Evolutionary conservation across 2,329 filamentous ascomycete species (phyloP).

Genomic region (Phaeophleospora eucalypticola): DNA sequence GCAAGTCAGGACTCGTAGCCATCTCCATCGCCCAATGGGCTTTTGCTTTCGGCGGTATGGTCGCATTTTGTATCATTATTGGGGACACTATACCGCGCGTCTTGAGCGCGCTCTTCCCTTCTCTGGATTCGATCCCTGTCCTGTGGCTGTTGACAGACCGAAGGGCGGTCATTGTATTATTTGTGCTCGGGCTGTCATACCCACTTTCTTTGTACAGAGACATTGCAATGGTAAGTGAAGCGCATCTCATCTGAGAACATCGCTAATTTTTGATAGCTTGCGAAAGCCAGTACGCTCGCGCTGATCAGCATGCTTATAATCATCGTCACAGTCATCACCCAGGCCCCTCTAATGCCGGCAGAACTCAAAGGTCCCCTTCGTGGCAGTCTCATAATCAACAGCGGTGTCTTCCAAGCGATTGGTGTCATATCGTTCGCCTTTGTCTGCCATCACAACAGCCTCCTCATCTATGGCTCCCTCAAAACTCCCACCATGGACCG

Average conservation of each 20-base stretch:
- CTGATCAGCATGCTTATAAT: conserved; percentile 92
- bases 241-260: conserved; percentile 5
- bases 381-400: conserved; percentile 70
- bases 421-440: conserved; percentile 95
- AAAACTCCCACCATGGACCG: conserved; percentile 92
- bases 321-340: conserved; percentile 78
- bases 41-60: conserved; percentile 98
- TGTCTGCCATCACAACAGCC: conserved; percentile 86
- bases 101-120: conserved; percentile 74
- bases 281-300: conserved; percentile 91
- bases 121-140: conserved; percentile 66
- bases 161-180: conserved; percentile 79
- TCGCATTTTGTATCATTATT: conserved; percentile 95
- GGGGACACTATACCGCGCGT: conserved; percentile 96
- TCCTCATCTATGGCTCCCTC: conserved; percentile 94
- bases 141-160: conserved; percentile 79
- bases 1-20: conserved; percentile 78
- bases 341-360: conserved; percentile 69
- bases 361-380: conserved; percentile 69
- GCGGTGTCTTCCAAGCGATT: conserved; percentile 89
- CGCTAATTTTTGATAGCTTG: conserved; percentile 57
- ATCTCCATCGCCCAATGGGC: conserved; percentile 93
- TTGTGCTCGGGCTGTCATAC: conserved; percentile 80
- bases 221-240: conserved; percentile 74
- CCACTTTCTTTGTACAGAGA: conserved; percentile 91